phyloP scores from a whole-genome alignment of 2,329 filamentous ascomycete species.

The Pyrenochaeta sp. region DNA sequence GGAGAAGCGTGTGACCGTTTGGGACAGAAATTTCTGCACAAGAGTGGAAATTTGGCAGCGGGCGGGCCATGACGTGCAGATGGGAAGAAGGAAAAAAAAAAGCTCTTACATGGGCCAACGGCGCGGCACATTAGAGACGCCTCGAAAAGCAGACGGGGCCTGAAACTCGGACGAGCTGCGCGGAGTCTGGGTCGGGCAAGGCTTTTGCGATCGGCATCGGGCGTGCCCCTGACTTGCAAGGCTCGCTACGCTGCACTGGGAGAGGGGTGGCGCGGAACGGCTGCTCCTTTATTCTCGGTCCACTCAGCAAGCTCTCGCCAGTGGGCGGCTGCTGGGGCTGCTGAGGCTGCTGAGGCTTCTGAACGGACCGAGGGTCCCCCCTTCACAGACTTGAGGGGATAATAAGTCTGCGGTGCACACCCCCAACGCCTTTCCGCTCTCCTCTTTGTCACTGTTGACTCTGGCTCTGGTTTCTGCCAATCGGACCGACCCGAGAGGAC shows the following conservation, averaged over 20 bases:
- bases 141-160: constrained; percentile 1
- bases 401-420: constrained; percentile 6
- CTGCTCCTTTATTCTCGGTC: constrained; percentile 34
- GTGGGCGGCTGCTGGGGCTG: constrained; percentile 6
- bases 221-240: constrained; percentile 18
- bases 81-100: too few species aligned
- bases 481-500: background rate
- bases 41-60: background rate
- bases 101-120: background rate
- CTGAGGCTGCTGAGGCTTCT: too few species aligned
- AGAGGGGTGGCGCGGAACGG: constrained; percentile 15
- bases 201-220: constrained; percentile 16
- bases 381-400: constrained; percentile 16
- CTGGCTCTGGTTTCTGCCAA: too few species aligned
- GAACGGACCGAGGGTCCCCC: constrained; percentile 17
- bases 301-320: constrained; percentile 22
- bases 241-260: constrained; percentile 14
- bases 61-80: constrained; percentile 1
- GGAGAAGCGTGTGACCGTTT: background rate
- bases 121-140: background rate
- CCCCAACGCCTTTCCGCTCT: too few species aligned
- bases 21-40: too few species aligned
- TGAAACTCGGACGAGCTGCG: constrained; percentile 13
- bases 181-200: constrained; percentile 13
- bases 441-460: too few species aligned